Evolutionary conservation across 2,329 filamentous ascomycete species (phyloP), one percentile per base, ranked within the genome.

Genomic region (Nigrospora oryzae): DNA sequence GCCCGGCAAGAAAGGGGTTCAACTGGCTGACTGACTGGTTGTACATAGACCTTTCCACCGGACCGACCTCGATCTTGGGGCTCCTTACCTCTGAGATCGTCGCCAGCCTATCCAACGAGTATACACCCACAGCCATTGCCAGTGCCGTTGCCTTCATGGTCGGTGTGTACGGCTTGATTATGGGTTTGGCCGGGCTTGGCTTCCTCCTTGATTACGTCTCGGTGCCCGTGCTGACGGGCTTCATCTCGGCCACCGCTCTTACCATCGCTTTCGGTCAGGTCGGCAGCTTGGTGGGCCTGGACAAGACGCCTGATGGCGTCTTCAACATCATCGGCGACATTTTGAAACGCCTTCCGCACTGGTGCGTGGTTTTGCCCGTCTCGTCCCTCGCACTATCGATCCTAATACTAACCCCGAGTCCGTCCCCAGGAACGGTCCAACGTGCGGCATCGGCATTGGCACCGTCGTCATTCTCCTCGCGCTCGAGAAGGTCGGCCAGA

Each of bases 191-290:
- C 17, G 80, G 79, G 43, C 72, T 84, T 5, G 80, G 80, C 1
- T 84, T 82, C 56, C 65, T 84, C 5, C 68, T 84, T 16, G 79
- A 84, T 48, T 84, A 82, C 52, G 77, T 84, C 51, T 83, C 80
- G 0, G 69, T 80, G 1, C 80, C 80, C 0, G 77, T 84, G 2
- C 68, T 84, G 1, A 78, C 70, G 7, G 81, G 81, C 5, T 84
- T 83, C 63, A 81, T 84, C 52, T 81, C 79, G 0, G 79, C 80
- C 2, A 79, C 81, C 1, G 81, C 79, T 19, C 74, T 84, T 40
- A 80, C 78, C 30, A 84, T 84, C 54, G 74, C 77, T 17, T 72
- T 83, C 41, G 79, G 77, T n/a, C 81, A 84, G 56, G 71, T 84
- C 45, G 75, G 70, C 4, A 75, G 75, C 1, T 70, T 84, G 0